Percentiles rank a stretch among this genome's conserved stretches.
phyloP scores from a whole-genome alignment of 495 filamentous ascomycete species.

The Cudoniella acicularis region DNA sequence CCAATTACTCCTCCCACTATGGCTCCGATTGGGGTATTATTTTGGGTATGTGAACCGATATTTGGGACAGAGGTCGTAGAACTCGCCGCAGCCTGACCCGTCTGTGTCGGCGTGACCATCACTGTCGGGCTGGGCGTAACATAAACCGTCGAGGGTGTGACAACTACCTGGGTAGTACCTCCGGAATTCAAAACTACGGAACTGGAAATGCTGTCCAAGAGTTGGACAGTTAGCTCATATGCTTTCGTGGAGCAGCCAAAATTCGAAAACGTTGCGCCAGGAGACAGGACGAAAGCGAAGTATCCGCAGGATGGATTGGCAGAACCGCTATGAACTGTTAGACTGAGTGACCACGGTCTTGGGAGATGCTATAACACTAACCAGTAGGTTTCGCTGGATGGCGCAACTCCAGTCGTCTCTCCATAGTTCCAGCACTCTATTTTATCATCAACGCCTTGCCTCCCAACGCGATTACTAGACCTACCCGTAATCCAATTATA shows the following conservation, averaged over 20 bases:
- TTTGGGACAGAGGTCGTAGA: background rate
- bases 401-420: conserved; percentile 2
- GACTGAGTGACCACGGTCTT: background rate
- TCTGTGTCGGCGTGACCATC: background rate
- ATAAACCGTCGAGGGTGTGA: background rate
- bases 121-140: background rate
- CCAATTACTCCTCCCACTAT: conserved; percentile 19
- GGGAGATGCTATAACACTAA: background rate
- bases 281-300: conserved; percentile 10
- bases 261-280: conserved; percentile 14
- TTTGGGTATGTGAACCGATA: conserved; percentile 2
- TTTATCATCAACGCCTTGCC: background rate
- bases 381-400: conserved; percentile 14
- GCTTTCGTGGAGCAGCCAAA: conserved; percentile 16
- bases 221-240: conserved; percentile 13
- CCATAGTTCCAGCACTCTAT: conserved; percentile 18
- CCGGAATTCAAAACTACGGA: background rate
- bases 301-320: conserved; percentile 20
- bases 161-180: background rate
- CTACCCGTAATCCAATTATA: conserved; percentile 23
- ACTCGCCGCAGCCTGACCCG: background rate
- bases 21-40: conserved; percentile 2
- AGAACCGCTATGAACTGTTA: background rate
- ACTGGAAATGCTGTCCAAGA: background rate
- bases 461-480: background rate